Conservation (phyloP, 2,329 filamentous ascomycete species). For the Clonostachys sp. region DNA sequence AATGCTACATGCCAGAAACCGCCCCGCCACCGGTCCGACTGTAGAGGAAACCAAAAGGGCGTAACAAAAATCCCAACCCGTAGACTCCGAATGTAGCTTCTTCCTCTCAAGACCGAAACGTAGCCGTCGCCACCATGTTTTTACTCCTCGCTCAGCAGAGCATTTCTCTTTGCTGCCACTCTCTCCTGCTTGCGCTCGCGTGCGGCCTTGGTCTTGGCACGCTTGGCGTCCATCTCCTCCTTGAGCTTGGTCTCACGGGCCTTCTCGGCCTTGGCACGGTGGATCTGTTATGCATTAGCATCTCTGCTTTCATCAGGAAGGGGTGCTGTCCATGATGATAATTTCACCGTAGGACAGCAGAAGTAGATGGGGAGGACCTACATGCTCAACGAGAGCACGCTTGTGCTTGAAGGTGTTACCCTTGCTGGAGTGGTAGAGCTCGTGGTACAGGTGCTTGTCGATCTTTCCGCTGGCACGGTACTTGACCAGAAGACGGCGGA, state of each 20-base stretch:
- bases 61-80: conserved; percentile 49
- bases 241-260: conserved; percentile 90
- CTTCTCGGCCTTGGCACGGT: conserved; percentile 99
- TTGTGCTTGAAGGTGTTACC: conserved; percentile 99
- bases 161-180: conserved; percentile 83
- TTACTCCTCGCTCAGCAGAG: conserved; percentile 70
- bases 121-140: conserved; percentile 40
- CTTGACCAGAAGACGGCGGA: conserved; percentile 98
- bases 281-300: conserved; percentile 61
- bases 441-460: conserved; percentile 99
- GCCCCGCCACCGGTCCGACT: conserved; percentile 40
- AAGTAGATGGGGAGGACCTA: conserved; percentile 51
- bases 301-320: conserved; percentile 2
- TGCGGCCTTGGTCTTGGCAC: conserved; percentile 99
- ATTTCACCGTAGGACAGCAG: neutral
- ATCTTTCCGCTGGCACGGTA: conserved; percentile 99
- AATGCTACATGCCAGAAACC: conserved; percentile 54
- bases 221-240: conserved; percentile 99
- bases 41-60: conserved; percentile 39
- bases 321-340: neutral
- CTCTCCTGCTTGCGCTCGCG: conserved; percentile 97
- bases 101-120: conserved; percentile 43
- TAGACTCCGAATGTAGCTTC: conserved; percentile 55
- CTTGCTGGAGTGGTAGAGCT: conserved; percentile 99
- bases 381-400: conserved; percentile 99